phyloP scores from a whole-genome alignment of 1,284 basidiomycete genomes.

The Cystobasidium sp. region DNA sequence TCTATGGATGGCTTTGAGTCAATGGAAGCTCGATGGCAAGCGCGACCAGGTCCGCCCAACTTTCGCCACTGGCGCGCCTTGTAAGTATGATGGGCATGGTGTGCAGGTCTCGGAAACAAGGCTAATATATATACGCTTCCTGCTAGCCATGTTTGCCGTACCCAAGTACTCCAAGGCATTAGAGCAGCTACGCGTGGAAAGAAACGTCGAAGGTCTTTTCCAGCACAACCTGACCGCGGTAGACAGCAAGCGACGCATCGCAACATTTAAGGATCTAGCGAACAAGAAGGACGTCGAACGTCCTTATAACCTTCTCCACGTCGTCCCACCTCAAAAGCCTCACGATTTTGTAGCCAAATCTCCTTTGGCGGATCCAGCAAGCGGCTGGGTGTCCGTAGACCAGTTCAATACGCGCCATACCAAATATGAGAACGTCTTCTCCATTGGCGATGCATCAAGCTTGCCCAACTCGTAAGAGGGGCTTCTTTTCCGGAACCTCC shows the following conservation, averaged over 20 bases:
- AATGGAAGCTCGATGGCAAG: constrained; percentile 48
- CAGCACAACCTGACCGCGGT: constrained; percentile 81
- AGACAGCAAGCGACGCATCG: constrained; percentile 70
- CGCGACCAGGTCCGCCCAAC: constrained; percentile 67
- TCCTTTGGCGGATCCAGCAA: constrained; percentile 52
- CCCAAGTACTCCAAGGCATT: constrained; percentile 90
- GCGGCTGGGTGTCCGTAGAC: constrained; percentile 86
- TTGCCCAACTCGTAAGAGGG: constrained; percentile 72
- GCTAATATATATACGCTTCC: constrained; percentile 56
- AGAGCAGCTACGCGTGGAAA: constrained; percentile 74
- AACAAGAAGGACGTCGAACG: constrained; percentile 49
- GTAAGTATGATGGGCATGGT: neutral
- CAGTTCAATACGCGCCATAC: constrained; percentile 78
- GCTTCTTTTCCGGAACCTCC: neutral
- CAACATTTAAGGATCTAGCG: constrained; percentile 72
- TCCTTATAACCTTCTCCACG: constrained; percentile 68
- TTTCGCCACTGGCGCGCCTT: constrained; percentile 75
- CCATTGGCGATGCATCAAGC: constrained; percentile 86
- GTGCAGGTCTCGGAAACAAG: neutral
- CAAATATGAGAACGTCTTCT: constrained; percentile 81
- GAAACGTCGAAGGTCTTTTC: constrained; percentile 79
- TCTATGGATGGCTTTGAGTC: constrained; percentile 42
- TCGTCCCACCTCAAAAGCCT: constrained; percentile 87
- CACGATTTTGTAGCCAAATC: constrained; percentile 74
- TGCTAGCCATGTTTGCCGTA: constrained; percentile 75